Base-by-base conservation (phyloP, 441 rosid species). In the Croton setiger region DNA sequence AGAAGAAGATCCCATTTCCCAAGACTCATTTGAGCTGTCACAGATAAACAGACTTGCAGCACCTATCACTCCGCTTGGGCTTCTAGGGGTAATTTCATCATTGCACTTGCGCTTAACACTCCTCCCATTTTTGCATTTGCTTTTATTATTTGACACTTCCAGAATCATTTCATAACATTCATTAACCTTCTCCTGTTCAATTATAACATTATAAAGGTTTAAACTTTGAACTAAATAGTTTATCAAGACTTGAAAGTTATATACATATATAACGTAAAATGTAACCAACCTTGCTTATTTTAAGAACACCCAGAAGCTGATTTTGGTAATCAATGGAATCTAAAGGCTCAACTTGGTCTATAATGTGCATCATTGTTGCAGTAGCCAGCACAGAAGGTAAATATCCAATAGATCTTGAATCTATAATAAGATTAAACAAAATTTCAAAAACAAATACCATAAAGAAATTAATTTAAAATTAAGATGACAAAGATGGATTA, bases 341-440 rank as follows among this genome's bases (percentile, higher is more conserved):
- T 66, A 71, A 66, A 21, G 85, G 86, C 72, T 92, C 92, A 71
- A 90, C 87, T 78, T 87, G 86, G 78, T 86, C 87, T 15, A 92
- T 87, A 68, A 83, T 83, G 72, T 80, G 85, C 90, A 88, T 81
- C 97, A 94, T 92, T 54, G 94, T 83, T 3, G 99, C 94, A 53
- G 99, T 82, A 33, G 98, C 99, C 80, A 94, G 66, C 13, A 81
- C 87, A 56, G 98, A 92, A 21, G 99, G 94, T 14, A 79, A 89
- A 82, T 78, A 85, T 3, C 81, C 65, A 76, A 76, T 81, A 73
- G 83, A 87, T 87, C 90, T 90, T 61, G 97, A 78, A 81, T 94
- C 99, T 94, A 48, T 52, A 61, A 45, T 37, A 41, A 27, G 2
- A 27, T 27, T 27, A 27, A 18, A 33, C 9, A 53, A 55, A 18